These are phyloP conservation scores for Pluteus cervinus DNA, from an alignment of 768 basidiomycete species.

Conservation along the genomic window DNA sequence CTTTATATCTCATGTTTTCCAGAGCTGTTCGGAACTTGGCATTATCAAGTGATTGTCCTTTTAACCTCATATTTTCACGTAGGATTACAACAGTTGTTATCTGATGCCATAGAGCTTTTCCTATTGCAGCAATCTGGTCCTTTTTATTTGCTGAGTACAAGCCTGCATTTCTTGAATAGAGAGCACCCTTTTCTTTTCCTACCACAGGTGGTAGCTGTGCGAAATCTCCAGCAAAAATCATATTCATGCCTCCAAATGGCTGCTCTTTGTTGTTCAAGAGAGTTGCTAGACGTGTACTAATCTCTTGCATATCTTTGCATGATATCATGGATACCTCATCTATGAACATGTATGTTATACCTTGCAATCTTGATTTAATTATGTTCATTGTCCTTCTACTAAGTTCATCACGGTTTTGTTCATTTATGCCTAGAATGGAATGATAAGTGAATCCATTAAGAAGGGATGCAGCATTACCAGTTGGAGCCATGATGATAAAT, in stretches of 20 bases:
- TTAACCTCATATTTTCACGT: slow-evolving; percentile 11
- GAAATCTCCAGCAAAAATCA: slow-evolving; percentile 29
- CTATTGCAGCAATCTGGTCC: slow-evolving; percentile 15
- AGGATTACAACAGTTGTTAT: slow-evolving; percentile 21
- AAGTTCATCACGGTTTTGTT: not conserved
- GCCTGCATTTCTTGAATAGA: no score
- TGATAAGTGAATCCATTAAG: slow-evolving; percentile 20
- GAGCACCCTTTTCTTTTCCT: not conserved
- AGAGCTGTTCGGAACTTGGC: no score
- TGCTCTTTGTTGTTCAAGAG: slow-evolving; percentile 7
- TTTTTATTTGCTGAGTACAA: no score
- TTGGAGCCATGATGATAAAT: slow-evolving; percentile 16
- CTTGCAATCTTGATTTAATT: slow-evolving; percentile 1
- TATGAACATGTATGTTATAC: no score
- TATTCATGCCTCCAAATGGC: slow-evolving; percentile 2
- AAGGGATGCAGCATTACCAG: slow-evolving; percentile 17
- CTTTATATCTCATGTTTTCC: no score
- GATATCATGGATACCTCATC: not conserved
- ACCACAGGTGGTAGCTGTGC: slow-evolving; percentile 23
- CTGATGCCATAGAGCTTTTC: slow-evolving; percentile 24
- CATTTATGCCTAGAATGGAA: slow-evolving; percentile 12
- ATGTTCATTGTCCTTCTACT: not conserved
- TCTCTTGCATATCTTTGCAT: not conserved
- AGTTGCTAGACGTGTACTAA: slow-evolving; percentile 1
- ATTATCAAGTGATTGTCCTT: no score